A percentile compares a stretch with the other conserved stretches of the same genome.
Evolutionary conservation across 1,139 yeast genomes (phyloP).

Genomic region (Suhomyces maxii): DNA sequence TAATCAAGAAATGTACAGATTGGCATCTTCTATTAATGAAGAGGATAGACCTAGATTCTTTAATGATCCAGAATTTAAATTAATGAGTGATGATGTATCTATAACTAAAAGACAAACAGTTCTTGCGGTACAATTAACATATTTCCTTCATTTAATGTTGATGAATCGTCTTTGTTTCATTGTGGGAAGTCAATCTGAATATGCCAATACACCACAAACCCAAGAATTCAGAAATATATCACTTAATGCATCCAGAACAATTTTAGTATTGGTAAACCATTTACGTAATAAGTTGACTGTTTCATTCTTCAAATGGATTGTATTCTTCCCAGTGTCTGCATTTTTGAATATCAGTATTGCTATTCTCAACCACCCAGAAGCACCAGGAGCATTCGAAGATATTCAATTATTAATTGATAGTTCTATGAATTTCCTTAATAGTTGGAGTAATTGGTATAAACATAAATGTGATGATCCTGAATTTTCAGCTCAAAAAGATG

Average conservation of each 20-base stretch:
- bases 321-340: conserved; percentile 37
- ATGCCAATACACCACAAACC: conserved; percentile 11
- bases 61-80: conserved; percentile 17
- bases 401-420: conserved; percentile 30
- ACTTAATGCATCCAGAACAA: conserved; percentile 38
- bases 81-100: conserved; percentile 1
- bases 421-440: conserved; percentile 26
- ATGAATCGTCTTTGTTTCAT: conserved; percentile 31
- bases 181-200: conserved; percentile 10
- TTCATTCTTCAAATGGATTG: conserved; percentile 35
- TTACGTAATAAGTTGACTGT: conserved; percentile 20
- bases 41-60: conserved; percentile 15
- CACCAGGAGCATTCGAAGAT: conserved; percentile 30
- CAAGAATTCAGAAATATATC: conserved; percentile 26
- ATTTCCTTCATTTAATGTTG: conserved; percentile 36
- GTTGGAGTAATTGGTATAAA: conserved; percentile 8
- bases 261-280: conserved; percentile 26
- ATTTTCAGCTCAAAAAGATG: conserved; percentile 24
- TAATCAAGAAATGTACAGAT: conserved; percentile 17
- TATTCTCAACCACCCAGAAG: conserved; percentile 33
- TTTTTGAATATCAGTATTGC: conserved; percentile 32
- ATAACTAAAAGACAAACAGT: conserved; percentile 16
- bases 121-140: conserved; percentile 28
- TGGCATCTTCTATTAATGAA: conserved; percentile 13
- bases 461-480: conserved; percentile 7